Percentiles rank a stretch among this genome's conserved stretches.
These are phyloP conservation scores for Yamadazyma nakazawae DNA, from an alignment of 805 yeast genomes.

Conservation along the genomic window DNA sequence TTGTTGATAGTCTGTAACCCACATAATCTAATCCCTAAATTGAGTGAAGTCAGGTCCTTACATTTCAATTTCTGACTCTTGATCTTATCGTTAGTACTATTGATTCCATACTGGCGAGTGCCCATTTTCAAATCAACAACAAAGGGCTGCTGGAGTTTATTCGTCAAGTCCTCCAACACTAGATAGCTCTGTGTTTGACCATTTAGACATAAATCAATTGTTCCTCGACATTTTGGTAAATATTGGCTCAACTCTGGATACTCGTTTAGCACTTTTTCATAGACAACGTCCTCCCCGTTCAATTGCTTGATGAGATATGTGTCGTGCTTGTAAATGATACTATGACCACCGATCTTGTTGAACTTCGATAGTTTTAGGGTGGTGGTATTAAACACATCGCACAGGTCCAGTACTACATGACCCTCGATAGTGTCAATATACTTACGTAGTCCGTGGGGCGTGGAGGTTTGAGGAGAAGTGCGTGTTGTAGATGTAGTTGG, in stretches of 20 bases:
- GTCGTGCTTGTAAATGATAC: conserved; percentile 91
- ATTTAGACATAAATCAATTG: conserved; percentile 6
- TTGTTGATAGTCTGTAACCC: conserved; percentile 70
- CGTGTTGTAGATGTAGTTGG: neutral
- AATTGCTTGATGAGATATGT: conserved; percentile 93
- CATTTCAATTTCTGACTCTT: conserved; percentile 82
- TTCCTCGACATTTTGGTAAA: conserved; percentile 72
- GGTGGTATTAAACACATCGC: neutral
- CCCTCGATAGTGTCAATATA: conserved; percentile 2
- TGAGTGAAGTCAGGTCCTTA: conserved; percentile 70
- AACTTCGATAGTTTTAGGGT: conserved; percentile 4
- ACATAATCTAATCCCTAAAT: conserved; percentile 87
- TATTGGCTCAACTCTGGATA: conserved; percentile 76
- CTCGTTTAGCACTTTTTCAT: conserved; percentile 61
- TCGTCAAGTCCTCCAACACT: conserved; percentile 84
- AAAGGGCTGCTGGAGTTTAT: conserved; percentile 79
- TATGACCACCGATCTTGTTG: conserved; percentile 95
- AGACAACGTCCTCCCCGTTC: conserved; percentile 86
- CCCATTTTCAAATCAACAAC: conserved; percentile 97
- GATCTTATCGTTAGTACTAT: conserved; percentile 70
- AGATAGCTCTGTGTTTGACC: conserved; percentile 65
- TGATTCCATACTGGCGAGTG: conserved; percentile 96
- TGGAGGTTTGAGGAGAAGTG: neutral
- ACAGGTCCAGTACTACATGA: neutral
- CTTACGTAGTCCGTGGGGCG: neutral